Conservation (phyloP, 306 rosid species). For the Abrus pulchellus region DNA sequence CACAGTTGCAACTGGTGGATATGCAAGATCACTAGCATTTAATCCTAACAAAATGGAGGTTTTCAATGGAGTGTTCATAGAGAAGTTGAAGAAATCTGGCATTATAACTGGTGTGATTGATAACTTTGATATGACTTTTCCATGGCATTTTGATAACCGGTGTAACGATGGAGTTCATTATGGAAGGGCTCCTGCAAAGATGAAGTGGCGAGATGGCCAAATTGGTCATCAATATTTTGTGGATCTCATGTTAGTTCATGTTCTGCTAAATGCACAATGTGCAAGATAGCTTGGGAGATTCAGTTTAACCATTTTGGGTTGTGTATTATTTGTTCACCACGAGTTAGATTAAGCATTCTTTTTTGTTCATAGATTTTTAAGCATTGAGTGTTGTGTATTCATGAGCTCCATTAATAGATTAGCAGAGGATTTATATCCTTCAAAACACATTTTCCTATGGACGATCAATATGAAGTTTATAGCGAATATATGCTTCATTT, state of each 20-base stretch:
- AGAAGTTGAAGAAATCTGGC: slow-evolving; percentile 72
- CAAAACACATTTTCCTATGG: neutral
- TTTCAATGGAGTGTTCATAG: slow-evolving; percentile 72
- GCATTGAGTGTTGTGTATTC: slow-evolving; percentile 39
- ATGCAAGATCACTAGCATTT: slow-evolving; percentile 76
- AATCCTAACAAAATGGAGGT: slow-evolving; percentile 94
- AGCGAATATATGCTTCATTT: slow-evolving; percentile 26
- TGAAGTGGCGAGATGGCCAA: slow-evolving; percentile 85
- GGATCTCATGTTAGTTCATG: slow-evolving; percentile 90
- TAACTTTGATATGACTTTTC: slow-evolving; percentile 86
- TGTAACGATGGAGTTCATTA: slow-evolving; percentile 93
- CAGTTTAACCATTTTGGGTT: slow-evolving; percentile 15
- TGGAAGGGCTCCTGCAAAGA: slow-evolving; percentile 79
- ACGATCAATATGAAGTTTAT: slow-evolving; percentile 28
- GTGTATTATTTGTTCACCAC: neutral
- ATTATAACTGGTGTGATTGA: slow-evolving; percentile 78
- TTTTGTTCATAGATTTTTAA: slow-evolving; percentile 51
- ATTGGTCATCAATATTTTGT: slow-evolving; percentile 94
- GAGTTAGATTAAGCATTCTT: slow-evolving; percentile 58
- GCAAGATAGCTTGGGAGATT: slow-evolving; percentile 47
- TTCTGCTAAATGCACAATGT: slow-evolving; percentile 79
- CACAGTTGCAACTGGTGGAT: slow-evolving; percentile 88
- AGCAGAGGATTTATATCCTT: slow-evolving; percentile 27
- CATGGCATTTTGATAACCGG: slow-evolving; percentile 92
- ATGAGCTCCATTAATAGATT: slow-evolving; percentile 45